A percentile compares a stretch with the other conserved stretches of the same genome.
phyloP scores from a whole-genome alignment of 208 protist genomes.

The Trichomonas vaginalis region DNA sequence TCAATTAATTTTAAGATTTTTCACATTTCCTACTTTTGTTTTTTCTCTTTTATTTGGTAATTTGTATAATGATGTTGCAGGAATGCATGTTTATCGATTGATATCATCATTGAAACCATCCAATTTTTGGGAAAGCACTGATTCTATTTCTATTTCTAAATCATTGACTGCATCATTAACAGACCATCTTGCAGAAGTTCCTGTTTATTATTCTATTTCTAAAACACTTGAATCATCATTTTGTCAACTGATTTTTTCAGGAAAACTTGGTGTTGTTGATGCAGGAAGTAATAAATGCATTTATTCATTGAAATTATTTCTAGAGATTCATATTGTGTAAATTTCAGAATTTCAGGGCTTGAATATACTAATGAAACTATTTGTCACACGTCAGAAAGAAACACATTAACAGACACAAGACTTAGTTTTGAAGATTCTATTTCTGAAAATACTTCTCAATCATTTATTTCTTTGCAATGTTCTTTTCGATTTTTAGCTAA shows the following conservation, averaged over 20 bases:
- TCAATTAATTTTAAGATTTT: no score
- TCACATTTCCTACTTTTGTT: neutral
- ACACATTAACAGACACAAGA: no score
- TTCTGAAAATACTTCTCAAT: no score
- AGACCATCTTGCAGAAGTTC: neutral
- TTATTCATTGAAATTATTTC: neutral
- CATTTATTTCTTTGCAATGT: no score
- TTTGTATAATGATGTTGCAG: neutral
- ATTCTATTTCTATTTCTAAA: neutral
- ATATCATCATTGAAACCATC: neutral
- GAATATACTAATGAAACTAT: neutral
- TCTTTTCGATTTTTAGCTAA: no score
- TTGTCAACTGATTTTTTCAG: neutral
- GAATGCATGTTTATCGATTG: neutral
- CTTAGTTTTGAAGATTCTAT: no score
- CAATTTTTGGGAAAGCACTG: neutral
- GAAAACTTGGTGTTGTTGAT: neutral
- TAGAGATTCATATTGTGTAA: neutral
- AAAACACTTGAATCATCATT: neutral
- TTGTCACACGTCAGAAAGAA: neutral
- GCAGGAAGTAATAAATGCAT: neutral
- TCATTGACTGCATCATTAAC: neutral
- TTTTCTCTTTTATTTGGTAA: neutral
- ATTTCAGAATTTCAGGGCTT: neutral
- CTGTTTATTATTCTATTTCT: neutral